These are phyloP conservation scores for Ligustrum vulgare DNA, from an alignment of 257 asterid genomes.

Conservation along the genomic window DNA sequence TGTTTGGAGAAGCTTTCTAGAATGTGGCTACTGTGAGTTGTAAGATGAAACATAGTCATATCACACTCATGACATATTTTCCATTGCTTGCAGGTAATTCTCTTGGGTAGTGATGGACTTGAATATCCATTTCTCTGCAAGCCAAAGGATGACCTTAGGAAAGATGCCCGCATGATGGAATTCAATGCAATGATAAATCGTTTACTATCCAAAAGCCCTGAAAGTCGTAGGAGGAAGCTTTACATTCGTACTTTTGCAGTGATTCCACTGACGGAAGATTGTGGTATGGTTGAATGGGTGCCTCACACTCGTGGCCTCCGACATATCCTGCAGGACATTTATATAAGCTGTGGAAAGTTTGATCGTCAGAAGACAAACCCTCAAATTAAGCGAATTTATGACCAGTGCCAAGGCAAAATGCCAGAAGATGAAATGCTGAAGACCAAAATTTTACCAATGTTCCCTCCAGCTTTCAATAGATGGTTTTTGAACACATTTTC, in stretches of 20 bases:
- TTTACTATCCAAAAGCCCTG: slow-evolving; percentile 75
- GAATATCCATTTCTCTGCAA: slow-evolving; percentile 94
- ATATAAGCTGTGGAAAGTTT: slow-evolving; percentile 84
- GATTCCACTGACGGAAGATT: slow-evolving; percentile 91
- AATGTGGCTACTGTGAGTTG: slow-evolving; percentile 1
- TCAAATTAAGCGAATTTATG: slow-evolving; percentile 85
- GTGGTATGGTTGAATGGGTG: slow-evolving; percentile 99
- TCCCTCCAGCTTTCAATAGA: slow-evolving; percentile 93
- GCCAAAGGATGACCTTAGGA: slow-evolving; percentile 96
- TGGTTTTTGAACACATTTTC: slow-evolving; percentile 94
- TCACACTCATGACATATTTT: slow-evolving; percentile 10
- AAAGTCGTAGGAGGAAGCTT: slow-evolving; percentile 96
- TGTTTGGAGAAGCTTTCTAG: slow-evolving; percentile 12
- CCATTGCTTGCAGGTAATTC: slow-evolving; percentile 58
- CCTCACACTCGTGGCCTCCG: slow-evolving; percentile 96
- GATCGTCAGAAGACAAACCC: slow-evolving; percentile 94
- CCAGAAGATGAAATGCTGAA: slow-evolving; percentile 87
- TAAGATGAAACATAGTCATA: slow-evolving; percentile 4
- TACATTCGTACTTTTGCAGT: slow-evolving; percentile 96
- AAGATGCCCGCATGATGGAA: slow-evolving; percentile 99
- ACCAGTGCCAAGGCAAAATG: slow-evolving; percentile 76
- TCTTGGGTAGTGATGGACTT: slow-evolving; percentile 89
- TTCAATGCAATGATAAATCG: slow-evolving; percentile 97
- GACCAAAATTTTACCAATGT: slow-evolving; percentile 83
- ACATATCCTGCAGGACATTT: slow-evolving; percentile 89